Conservation (phyloP, 164 flowering plant species). For the Chimonanthus salicifolius region DNA sequence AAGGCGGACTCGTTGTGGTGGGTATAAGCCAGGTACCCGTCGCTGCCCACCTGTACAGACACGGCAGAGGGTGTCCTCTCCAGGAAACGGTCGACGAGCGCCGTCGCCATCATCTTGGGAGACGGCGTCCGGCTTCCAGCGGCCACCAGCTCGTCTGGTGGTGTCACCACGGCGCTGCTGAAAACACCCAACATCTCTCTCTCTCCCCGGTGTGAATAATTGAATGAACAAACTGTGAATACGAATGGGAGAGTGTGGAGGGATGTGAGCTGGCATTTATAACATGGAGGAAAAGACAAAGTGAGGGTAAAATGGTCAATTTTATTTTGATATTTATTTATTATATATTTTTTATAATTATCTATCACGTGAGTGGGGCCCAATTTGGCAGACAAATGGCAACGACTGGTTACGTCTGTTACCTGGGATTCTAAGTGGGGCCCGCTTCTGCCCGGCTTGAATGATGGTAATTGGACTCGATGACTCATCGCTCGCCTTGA, state of each 20-base stretch:
- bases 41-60: slow-evolving; percentile 53
- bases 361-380: not conserved
- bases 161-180: slow-evolving; percentile 63
- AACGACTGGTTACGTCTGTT: not conserved
- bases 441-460: not conserved
- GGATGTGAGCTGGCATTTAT: too few species aligned
- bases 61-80: slow-evolving; percentile 41
- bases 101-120: slow-evolving; percentile 55
- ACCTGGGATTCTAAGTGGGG: too few species aligned
- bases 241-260: not conserved
- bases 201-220: too few species aligned
- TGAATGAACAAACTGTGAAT: not conserved
- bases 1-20: slow-evolving; percentile 58
- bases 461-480: too few species aligned
- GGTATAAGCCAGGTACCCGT: slow-evolving; percentile 59
- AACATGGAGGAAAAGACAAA: not conserved
- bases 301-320: not conserved
- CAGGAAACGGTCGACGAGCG: slow-evolving; percentile 48
- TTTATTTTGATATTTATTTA: not conserved
- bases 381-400: not conserved
- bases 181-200: slow-evolving; percentile 73
- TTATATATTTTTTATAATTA: too few species aligned
- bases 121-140: slow-evolving; percentile 87
- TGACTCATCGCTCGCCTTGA: too few species aligned
- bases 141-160: slow-evolving; percentile 84